Conservation (phyloP, 2,329 filamentous ascomycete genomes). For the Thielaviopsis populi region DNA sequence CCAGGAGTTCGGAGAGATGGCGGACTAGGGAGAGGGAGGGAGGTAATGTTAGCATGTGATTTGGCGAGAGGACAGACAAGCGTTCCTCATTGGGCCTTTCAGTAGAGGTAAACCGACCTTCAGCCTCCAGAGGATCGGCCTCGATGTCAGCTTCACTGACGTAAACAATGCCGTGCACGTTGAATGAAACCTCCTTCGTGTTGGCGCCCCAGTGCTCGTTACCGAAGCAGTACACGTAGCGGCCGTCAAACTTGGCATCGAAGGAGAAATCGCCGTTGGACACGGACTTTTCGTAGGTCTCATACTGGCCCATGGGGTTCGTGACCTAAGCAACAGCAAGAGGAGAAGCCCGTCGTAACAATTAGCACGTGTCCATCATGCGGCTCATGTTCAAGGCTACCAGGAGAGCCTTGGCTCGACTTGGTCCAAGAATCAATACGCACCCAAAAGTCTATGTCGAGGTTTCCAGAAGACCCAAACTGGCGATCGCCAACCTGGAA, state of each 20-base stretch:
- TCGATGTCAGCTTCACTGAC: conserved; percentile 75
- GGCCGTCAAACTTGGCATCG: conserved; percentile 68
- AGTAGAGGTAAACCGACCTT: conserved; percentile 43
- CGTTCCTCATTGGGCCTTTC: background rate
- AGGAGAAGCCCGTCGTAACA: background rate
- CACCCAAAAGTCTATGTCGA: conserved; percentile 98
- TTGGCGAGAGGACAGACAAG: background rate
- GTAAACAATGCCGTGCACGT: conserved; percentile 97
- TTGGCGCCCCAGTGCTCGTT: conserved; percentile 96
- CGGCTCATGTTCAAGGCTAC: background rate
- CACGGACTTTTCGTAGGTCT: conserved; percentile 64
- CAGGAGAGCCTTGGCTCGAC: background rate
- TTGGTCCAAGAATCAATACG: conserved; percentile 4
- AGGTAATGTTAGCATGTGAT: conserved; percentile 14
- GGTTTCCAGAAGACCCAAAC: conserved; percentile 83
- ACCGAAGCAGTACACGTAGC: conserved; percentile 95
- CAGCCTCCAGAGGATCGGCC: conserved; percentile 75
- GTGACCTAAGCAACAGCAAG: conserved; percentile 42
- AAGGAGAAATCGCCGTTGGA: conserved; percentile 92
- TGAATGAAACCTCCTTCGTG: conserved; percentile 97
- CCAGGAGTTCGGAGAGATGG: conserved; percentile 67
- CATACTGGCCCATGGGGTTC: conserved; percentile 60
- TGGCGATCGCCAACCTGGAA: conserved; percentile 97
- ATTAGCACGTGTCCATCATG: background rate
- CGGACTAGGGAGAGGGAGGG: conserved; percentile 43